These are phyloP conservation scores for Clitopilus hobsonii DNA, from an alignment of 768 basidiomycete species.

Conservation along the genomic window DNA sequence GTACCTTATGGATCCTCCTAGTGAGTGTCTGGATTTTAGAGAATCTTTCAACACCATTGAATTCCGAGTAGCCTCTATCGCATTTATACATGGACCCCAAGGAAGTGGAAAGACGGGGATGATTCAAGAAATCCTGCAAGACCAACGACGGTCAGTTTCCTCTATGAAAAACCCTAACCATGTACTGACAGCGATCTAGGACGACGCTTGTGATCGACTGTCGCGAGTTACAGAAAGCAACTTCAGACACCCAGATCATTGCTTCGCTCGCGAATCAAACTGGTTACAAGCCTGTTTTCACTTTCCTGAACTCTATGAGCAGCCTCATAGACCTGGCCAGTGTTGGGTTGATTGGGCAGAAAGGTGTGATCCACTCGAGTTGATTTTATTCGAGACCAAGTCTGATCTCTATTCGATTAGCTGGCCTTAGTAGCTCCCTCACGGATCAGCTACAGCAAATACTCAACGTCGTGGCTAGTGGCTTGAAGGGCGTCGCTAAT, in stretches of 20 bases:
- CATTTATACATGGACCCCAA: slow-evolving; percentile 79
- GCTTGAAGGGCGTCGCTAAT: slow-evolving; percentile 60
- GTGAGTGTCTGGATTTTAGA: slow-evolving; percentile 32
- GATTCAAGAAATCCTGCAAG: slow-evolving; percentile 47
- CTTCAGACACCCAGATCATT: slow-evolving; percentile 67
- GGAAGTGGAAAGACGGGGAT: slow-evolving; percentile 75
- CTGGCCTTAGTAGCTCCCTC: slow-evolving; percentile 77
- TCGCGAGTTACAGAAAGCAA: slow-evolving; percentile 60
- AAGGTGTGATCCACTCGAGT: slow-evolving; percentile 43
- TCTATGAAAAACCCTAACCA: not conserved
- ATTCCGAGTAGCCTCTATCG: slow-evolving; percentile 55
- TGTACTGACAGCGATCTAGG: slow-evolving; percentile 28
- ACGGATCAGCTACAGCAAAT: slow-evolving; percentile 82
- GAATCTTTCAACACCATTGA: not conserved
- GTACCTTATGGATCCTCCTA: slow-evolving; percentile 77
- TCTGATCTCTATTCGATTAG: too few species aligned
- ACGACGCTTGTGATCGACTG: slow-evolving; percentile 83
- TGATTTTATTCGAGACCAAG: not conserved
- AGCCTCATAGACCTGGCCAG: slow-evolving; percentile 88
- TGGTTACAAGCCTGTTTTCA: slow-evolving; percentile 88
- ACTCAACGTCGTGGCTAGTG: slow-evolving; percentile 70
- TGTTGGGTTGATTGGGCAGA: slow-evolving; percentile 93
- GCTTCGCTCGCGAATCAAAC: slow-evolving; percentile 72
- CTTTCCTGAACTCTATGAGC: slow-evolving; percentile 75
- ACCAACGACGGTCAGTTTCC: slow-evolving; percentile 43